Evolutionary conservation across 108 stramenopile species (phyloP), one percentile per base, ranked within the genome.

Genomic region (Nitzschia putrida): DNA sequence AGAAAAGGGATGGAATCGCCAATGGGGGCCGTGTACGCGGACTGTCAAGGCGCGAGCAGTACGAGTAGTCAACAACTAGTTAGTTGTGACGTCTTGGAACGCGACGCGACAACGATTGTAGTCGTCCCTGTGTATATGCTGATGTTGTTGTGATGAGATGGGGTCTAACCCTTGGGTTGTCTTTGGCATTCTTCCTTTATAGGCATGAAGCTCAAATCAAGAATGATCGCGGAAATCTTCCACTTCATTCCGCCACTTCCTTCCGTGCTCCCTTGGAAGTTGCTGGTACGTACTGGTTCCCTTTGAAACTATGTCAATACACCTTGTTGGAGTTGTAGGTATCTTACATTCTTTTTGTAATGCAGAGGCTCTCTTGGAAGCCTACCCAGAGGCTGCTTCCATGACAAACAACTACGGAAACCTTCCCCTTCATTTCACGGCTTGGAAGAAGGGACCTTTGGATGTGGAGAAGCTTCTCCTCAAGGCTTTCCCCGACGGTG

Each of bases 321-420:
- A 49, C 6, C 1, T 3, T 18, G n/a, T 18, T 4, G 2, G 47
- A 49, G 2, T 49, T 49, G n/a, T 34, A 34, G 29, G 1, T 34
- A 34, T 1, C 29, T 34, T 34, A 34, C 29, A 3, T 56, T 13
- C 22, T 23, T 24, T 24, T 24, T 23, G 22, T 11, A 12, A 38
- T 39, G 44, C 68, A 71, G 93, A 94, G 80, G 84, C 88, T 22
- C 80, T 94, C 7, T 66, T 94, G 44, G 87, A 91, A 71, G 90
- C 93, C 8, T 91, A 91, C 58, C 93, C 90, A 13, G 90, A 91
- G 57, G 93, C 90, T 24, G 93, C 93, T 23, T 79, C 81, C 45
- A 80, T 87, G 38, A 91, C 93, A 34, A 94, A 94, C 84, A 91
- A 91, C 61, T 91, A 91, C 66, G 93, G 93, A 14, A 94, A 94